Evolutionary conservation across 192 early-diverging fungal species (phyloP).

Genomic region (Gaertneriomyces sp.): DNA sequence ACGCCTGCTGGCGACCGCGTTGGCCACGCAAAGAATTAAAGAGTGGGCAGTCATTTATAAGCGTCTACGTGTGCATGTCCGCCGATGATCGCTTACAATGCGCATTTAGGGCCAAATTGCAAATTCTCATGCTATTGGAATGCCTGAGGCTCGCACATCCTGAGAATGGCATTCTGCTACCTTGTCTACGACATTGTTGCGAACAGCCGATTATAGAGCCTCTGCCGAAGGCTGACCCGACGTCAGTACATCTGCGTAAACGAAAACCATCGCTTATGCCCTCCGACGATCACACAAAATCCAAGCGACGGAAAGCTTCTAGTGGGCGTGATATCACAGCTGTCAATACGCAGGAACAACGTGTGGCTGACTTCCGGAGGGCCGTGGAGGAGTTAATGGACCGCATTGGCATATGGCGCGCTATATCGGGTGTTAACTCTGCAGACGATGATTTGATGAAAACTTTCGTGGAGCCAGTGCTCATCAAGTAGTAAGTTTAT

Average conservation of each 20-base stretch:
- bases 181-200: constrained; percentile 7
- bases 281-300: no score
- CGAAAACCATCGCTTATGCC: no score
- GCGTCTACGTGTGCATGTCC: no score
- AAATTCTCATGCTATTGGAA: constrained; percentile 16
- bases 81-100: no score
- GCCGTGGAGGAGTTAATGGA: constrained; percentile 24
- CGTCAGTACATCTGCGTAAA: no score
- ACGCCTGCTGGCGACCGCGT: no score
- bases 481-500: constrained; percentile 22
- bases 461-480: constrained; percentile 23
- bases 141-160: constrained; percentile 1
- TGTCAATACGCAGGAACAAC: no score
- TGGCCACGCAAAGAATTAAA: no score
- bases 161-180: neutral
- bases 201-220: neutral
- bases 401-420: constrained; percentile 21
- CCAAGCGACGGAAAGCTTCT: no score
- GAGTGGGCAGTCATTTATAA: no score
- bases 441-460: constrained; percentile 6
- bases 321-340: no score
- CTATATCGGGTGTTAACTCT: neutral
- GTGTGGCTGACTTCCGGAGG: neutral
- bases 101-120: constrained; percentile 16
- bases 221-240: no score